A percentile compares a stretch with the other conserved stretches of the same genome.
These are phyloP conservation scores for Elongisporangium undulatum DNA, from an alignment of 352 stramenopile genomes.

Conservation along the genomic window DNA sequence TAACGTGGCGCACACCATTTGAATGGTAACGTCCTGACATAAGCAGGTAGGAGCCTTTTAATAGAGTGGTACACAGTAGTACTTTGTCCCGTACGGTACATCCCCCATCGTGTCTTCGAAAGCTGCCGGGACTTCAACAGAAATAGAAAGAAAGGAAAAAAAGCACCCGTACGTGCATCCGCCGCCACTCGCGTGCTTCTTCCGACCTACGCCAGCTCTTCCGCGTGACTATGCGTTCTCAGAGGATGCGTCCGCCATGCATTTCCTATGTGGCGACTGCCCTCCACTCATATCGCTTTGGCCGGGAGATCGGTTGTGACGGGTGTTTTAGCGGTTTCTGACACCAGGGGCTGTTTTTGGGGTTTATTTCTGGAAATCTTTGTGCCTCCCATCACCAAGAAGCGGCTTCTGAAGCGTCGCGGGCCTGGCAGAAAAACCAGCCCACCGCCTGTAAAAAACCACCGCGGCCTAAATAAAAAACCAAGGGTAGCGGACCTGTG, in stretches of 20 bases:
- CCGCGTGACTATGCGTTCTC: background rate
- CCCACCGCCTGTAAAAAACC: background rate
- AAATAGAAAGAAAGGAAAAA: background rate
- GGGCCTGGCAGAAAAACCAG: background rate
- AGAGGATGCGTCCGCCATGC: background rate
- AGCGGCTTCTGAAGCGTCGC: background rate
- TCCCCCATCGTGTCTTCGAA: background rate
- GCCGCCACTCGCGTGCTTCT: background rate
- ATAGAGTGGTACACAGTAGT: background rate
- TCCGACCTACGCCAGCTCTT: background rate
- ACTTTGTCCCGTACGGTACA: background rate
- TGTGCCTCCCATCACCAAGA: background rate
- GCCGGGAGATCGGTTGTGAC: background rate
- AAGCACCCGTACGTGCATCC: background rate
- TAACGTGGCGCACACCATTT: background rate
- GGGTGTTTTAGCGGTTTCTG: background rate
- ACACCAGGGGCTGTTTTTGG: background rate
- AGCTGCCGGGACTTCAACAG: background rate
- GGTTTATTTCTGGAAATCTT: background rate
- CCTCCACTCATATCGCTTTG: background rate
- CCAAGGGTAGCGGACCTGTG: background rate
- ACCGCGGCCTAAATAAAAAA: background rate
- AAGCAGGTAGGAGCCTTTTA: background rate
- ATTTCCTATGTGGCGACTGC: background rate
- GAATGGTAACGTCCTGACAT: background rate